Percentiles rank a stretch among this genome's conserved stretches.
phyloP scores from a whole-genome alignment of 1,284 basidiomycete species.

The Nidula niveotomentosa region DNA sequence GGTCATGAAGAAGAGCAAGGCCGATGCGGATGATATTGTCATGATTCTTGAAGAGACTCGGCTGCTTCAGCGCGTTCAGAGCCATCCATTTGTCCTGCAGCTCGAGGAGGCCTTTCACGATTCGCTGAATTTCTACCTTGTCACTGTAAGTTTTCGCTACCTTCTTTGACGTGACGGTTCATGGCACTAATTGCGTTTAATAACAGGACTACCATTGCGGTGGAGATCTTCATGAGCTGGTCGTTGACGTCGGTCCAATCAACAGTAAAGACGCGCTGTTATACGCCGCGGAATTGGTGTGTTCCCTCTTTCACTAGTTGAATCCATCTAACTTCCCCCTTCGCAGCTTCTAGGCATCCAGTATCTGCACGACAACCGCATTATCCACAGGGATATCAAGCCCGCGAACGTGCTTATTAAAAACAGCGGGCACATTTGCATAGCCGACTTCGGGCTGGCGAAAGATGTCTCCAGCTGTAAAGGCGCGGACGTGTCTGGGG shows the following conservation, averaged over 20 bases:
- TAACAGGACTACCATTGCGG: not conserved
- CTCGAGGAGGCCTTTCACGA: not conserved
- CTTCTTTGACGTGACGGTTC: not conserved
- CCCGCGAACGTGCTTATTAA: not conserved
- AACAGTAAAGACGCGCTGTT: not conserved
- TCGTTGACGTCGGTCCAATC: not conserved
- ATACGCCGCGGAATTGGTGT: not conserved
- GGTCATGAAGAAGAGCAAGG: not conserved
- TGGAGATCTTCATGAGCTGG: not conserved
- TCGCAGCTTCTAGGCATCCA: not conserved
- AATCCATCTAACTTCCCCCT: not conserved
- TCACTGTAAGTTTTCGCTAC: not conserved
- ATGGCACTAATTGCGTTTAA: not conserved
- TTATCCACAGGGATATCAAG: conserved; percentile 4
- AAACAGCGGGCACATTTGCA: not conserved
- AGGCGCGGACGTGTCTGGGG: no score
- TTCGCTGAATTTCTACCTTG: not conserved
- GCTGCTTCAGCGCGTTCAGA: not conserved
- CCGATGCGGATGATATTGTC: not conserved
- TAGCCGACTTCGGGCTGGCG: conserved; percentile 4
- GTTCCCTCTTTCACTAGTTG: not conserved
- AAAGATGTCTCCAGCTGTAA: conserved; percentile 23
- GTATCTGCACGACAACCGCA: conserved; percentile 11
- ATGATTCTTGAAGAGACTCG: not conserved
- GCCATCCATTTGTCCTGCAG: not conserved